Evolutionary conservation across 345 rosid genomes (phyloP).

Genomic region (Euphorbia pulcherrima): DNA sequence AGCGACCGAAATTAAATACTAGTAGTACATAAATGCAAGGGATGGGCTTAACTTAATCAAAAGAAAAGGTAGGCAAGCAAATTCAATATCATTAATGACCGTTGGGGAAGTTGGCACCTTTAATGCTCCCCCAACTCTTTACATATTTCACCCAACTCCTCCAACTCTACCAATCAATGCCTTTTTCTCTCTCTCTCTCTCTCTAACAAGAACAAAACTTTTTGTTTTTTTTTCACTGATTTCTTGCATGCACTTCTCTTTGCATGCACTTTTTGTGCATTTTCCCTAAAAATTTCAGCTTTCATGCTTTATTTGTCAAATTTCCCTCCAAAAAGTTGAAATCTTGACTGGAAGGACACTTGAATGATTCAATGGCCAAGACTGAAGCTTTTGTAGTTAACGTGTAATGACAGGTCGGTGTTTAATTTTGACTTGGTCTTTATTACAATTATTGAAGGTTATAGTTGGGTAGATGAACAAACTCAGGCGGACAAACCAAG

Average conservation of each 20-base stretch:
- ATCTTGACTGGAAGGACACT: not conserved
- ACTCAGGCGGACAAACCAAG: conserved; percentile 45
- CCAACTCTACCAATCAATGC: conserved; percentile 34
- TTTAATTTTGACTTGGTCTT: conserved; percentile 12
- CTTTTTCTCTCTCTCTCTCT: not conserved
- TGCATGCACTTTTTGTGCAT: conserved; percentile 17
- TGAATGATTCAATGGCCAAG: not conserved
- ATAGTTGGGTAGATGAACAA: conserved; percentile 56
- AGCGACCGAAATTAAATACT: too few species aligned
- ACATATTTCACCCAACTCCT: not conserved
- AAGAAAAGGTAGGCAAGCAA: not conserved
- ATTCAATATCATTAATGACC: conserved; percentile 30
- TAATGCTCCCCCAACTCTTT: conserved; percentile 14
- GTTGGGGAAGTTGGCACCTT: conserved; percentile 40
- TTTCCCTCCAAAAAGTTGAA: conserved; percentile 23
- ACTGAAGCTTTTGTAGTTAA: conserved; percentile 22
- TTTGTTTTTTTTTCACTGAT: not conserved
- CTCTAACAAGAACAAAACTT: not conserved
- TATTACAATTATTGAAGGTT: conserved; percentile 16
- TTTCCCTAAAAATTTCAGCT: not conserved
- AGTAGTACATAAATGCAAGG: not conserved
- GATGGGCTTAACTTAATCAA: not conserved
- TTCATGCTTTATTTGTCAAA: not conserved
- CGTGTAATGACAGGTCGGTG: conserved; percentile 28
- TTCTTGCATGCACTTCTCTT: conserved; percentile 6